Conservation (phyloP, 116 monocot species). For the Iris pallida region DNA sequence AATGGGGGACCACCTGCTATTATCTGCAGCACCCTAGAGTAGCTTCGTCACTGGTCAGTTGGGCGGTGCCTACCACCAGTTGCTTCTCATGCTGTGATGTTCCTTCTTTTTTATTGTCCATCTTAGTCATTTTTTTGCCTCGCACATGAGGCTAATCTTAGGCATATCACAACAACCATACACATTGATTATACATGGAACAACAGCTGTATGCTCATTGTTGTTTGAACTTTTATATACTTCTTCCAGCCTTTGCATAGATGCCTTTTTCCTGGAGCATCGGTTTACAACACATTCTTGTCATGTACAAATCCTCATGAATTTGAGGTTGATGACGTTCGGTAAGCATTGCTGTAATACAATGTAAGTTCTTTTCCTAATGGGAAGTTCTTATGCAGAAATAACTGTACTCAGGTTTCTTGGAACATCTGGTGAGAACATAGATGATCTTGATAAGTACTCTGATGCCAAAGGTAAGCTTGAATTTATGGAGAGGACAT, state of each 20-base stretch:
- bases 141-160: too few relatives aligned
- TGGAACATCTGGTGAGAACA: constrained; percentile 96
- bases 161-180: too few relatives aligned
- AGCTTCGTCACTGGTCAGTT: too few relatives aligned
- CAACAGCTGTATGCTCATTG: too few relatives aligned
- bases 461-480: constrained; percentile 73
- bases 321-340: constrained; percentile 74
- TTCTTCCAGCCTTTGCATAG: constrained; percentile 66
- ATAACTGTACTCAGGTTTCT: constrained; percentile 55
- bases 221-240: too few relatives aligned
- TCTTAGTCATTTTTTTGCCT: too few relatives aligned
- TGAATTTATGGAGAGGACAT: constrained; percentile 90
- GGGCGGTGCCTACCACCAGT: too few relatives aligned
- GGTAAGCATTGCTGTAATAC: constrained; percentile 31
- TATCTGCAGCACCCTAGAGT: too few relatives aligned
- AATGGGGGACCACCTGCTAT: too few relatives aligned
- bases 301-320: constrained; percentile 96
- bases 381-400: constrained; percentile 1
- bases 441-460: constrained; percentile 89
- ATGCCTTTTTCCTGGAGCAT: constrained; percentile 90
- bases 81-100: too few relatives aligned
- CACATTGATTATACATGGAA: too few relatives aligned
- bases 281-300: constrained; percentile 78
- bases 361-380: background rate
- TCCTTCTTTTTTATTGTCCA: too few relatives aligned